Conservation (phyloP, 768 basidiomycete genomes). For the Pulveroboletus ravenelii region DNA sequence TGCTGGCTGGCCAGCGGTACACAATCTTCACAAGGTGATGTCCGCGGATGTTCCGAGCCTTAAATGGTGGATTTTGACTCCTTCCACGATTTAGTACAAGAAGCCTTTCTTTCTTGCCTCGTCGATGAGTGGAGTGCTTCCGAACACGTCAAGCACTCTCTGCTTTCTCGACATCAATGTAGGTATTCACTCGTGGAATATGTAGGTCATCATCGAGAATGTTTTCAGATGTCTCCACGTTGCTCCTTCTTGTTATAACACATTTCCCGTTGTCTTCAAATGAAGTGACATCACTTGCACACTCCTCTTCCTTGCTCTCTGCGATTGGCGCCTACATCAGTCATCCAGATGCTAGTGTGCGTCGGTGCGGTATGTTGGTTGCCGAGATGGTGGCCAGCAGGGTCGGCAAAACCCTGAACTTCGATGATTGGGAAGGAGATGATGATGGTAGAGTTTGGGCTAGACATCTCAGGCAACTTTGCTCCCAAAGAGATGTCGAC, state of each 20-base stretch:
- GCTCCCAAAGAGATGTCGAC: conserved; percentile 49
- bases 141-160: conserved; percentile 76
- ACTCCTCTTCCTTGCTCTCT: conserved; percentile 58
- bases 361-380: conserved; percentile 88
- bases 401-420: conserved; percentile 63
- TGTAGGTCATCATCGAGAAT: background rate
- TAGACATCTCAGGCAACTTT: conserved; percentile 51
- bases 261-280: conserved; percentile 53
- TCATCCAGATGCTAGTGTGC: conserved; percentile 70
- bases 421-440: conserved; percentile 81
- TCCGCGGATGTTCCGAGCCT: conserved; percentile 10
- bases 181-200: conserved; percentile 28
- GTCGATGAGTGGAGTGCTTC: conserved; percentile 69
- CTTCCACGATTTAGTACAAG: conserved; percentile 34
- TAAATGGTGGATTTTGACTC: conserved; percentile 1
- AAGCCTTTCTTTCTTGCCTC: conserved; percentile 42
- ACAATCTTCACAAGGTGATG: conserved; percentile 30
- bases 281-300: conserved; percentile 41
- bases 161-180: conserved; percentile 75
- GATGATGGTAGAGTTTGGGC: conserved; percentile 64
- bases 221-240: conserved; percentile 62
- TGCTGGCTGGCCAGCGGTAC: conserved; percentile 60
- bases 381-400: conserved; percentile 73
- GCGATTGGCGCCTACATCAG: conserved; percentile 72
- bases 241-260: conserved; percentile 62